Evolutionary conservation across 1,284 basidiomycete genomes (phyloP), one percentile per base, ranked within the genome.

Genomic region (Polyporus tsugae): DNA sequence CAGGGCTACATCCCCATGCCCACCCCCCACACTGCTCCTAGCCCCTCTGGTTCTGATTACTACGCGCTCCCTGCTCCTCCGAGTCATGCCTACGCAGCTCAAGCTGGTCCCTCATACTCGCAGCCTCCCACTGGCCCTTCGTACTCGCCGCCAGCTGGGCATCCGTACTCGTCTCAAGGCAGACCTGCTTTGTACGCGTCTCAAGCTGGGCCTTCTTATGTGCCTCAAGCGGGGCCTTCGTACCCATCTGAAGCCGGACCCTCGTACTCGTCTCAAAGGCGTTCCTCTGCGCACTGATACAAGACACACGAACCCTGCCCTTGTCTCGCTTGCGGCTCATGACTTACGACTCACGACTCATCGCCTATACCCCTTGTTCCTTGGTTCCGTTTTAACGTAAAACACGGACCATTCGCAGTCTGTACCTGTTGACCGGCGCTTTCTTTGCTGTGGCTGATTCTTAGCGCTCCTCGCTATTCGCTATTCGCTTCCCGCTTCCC

Each of bases 391-490:
- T 41, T 41, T 11, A 41, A 41, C 58, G 55, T 58, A 38, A 38
- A n/a, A 35, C 17, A 58, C 35, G 55, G 55, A 58, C 55, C 35
- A 35, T 58, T 58, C 55, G 22, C 55, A 36, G 35, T 58, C 55
- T 35, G 22, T 60, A 41, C 38, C 58, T 41, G 19, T 60, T 29
- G 19, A 60, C n/a, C 22, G 38, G 58, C 25, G 38, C 36, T 60
- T 39, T 11, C 35, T 33, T 58, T 58, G 55, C 55, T 58, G 55
- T 58, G 55, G 55, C 55, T 38, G 55, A 35, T 38, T 58, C 55
- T 58, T 35, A n/a, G 55, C 35, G 55, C 55, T 38, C 7, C 33
- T 35, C 29, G 52, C 33, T 53, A 19, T 29, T 29, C 13, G 22
- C 29, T 57, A 33, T 39, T 10, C 33, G 53, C 33, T 35, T 35